Base-by-base conservation (phyloP, 2,329 filamentous ascomycete genomes). In the Hypomyces perniciosus region DNA sequence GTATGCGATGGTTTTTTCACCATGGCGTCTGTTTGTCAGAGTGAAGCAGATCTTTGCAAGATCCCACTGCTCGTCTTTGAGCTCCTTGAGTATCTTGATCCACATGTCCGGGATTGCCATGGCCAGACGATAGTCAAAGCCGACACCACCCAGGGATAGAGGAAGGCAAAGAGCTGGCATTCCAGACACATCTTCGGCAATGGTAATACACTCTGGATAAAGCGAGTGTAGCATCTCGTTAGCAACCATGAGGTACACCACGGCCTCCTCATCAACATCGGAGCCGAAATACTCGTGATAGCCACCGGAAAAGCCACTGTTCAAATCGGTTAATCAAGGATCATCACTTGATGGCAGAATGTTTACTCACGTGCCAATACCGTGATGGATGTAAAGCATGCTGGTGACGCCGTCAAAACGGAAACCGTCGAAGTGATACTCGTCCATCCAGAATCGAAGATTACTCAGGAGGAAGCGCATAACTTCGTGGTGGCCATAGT, bases 41-140 rank as follows among this genome's bases (percentile, higher is more conserved):
- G 90, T 96, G 72, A 86, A 91, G 66, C 84, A 84, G 47, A 99
- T 86, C 59, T 80, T 85, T 51, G 81, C 83, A 69, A 99, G 86
- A 62, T 97, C 88, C 93, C 93, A 99, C 8, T 95, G 81, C 56
- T 90, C 80, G 62, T 99, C 93, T 63, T 86, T 79, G 67, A 90
- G 84, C 72, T 99, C 93, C 70, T 99, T 99, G 55, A 97, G 71
- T 65, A 95, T 89, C 73, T 99, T 99, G 78, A 99, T 99, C 83
- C 95, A 99, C 83, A 99, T 88, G 68, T 99, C 93, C 4, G 93
- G 93, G 56, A 99, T 84, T 4, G 93, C 93, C 93, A 99, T 99
- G 50, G 91, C 91, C 31, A 99, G 81, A 59, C 93, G 84, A 70
- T 99, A 99, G 71, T 99, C 93, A 66, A 99, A 99, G 28, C 93